phyloP scores from a whole-genome alignment of 2,329 filamentous ascomycete genomes.

The Grosmannia huntii region DNA sequence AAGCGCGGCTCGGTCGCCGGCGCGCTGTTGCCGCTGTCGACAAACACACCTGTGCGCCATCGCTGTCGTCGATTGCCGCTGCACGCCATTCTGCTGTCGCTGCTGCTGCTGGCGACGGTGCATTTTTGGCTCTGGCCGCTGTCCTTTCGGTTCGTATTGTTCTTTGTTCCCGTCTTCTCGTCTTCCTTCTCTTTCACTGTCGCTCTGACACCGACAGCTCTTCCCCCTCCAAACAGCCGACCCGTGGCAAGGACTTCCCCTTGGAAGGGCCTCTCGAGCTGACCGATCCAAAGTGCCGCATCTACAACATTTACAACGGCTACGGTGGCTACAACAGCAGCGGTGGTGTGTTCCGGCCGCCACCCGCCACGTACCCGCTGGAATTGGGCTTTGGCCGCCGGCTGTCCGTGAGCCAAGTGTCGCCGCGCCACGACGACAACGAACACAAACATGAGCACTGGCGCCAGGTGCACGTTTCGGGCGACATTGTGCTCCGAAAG shows the following conservation, averaged over 20 bases:
- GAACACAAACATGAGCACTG: slow-evolving; percentile 7
- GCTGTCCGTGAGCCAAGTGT: slow-evolving; percentile 28
- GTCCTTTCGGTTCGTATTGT: not conserved
- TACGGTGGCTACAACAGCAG: not conserved
- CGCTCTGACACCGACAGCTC: not conserved
- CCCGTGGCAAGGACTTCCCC: not conserved
- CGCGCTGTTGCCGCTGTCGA: not conserved
- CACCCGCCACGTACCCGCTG: slow-evolving; percentile 15
- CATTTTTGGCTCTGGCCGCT: not conserved
- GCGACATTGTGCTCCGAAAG: slow-evolving; percentile 32
- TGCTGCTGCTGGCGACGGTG: not conserved
- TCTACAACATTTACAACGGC: not conserved
- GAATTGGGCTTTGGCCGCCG: slow-evolving; percentile 22
- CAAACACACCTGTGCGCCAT: not conserved
- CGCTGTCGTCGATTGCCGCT: not conserved
- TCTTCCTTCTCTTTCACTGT: too few species aligned
- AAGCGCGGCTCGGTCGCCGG: not conserved
- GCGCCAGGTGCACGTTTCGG: not conserved
- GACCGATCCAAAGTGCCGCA: not conserved
- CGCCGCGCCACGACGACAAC: slow-evolving; percentile 8
- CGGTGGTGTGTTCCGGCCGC: not conserved
- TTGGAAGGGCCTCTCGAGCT: slow-evolving; percentile 6
- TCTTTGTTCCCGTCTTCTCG: not conserved
- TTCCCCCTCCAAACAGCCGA: not conserved
- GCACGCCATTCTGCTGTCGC: not conserved